Evolutionary conservation across 495 filamentous ascomycete species (phyloP).

Genomic region (Staphylotrichum longicolle): DNA sequence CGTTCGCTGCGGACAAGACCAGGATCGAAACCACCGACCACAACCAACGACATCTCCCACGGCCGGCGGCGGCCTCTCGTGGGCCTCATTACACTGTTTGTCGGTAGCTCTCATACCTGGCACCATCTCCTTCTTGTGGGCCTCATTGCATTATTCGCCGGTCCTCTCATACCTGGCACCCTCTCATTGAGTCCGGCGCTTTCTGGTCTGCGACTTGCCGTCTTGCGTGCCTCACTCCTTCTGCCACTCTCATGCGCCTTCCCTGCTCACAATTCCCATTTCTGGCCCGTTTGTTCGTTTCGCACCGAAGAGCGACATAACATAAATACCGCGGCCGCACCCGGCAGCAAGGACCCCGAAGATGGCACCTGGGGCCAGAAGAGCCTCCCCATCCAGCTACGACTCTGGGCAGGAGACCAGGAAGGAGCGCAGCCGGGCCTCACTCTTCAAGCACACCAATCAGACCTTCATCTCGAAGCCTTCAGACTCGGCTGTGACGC

Average conservation of each 20-base stretch:
- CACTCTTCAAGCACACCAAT: conserved; percentile 21
- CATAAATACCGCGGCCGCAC: too few relatives aligned
- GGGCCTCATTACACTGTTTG: conserved; percentile 12
- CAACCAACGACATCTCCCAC: not conserved
- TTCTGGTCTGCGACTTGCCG: not conserved
- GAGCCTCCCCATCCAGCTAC: too few relatives aligned
- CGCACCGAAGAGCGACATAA: too few relatives aligned
- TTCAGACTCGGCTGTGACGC: not conserved
- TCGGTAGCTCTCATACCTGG: not conserved
- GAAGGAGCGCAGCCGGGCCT: not conserved
- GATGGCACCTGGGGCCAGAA: too few relatives aligned
- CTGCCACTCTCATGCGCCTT: too few relatives aligned
- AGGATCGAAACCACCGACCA: not conserved
- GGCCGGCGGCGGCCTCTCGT: not conserved
- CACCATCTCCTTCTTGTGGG: too few relatives aligned
- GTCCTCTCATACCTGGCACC: not conserved
- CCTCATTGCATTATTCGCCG: too few relatives aligned
- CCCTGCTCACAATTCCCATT: too few relatives aligned
- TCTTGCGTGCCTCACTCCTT: too few relatives aligned
- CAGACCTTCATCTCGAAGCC: conserved; percentile 24
- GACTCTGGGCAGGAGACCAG: not conserved
- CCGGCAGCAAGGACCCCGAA: too few relatives aligned
- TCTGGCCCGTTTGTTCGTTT: too few relatives aligned
- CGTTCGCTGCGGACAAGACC: not conserved
- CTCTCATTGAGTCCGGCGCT: conserved; percentile 3